phyloP scores from a whole-genome alignment of 257 asterid genomes.

The Plantago ovata region DNA sequence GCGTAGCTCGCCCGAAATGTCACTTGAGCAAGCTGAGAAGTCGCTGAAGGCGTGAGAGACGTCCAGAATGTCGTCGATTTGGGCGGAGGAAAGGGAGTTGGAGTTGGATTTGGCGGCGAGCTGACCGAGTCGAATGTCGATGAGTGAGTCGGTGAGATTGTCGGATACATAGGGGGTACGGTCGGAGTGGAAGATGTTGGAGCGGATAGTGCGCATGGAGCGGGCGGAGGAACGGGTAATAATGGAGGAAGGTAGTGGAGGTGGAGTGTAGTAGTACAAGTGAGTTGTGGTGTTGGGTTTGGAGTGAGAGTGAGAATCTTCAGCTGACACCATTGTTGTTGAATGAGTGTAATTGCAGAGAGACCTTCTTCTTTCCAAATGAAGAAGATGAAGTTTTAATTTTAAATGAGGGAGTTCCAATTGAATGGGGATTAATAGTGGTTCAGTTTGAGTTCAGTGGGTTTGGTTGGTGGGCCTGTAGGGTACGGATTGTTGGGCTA shows the following conservation, averaged over 20 bases:
- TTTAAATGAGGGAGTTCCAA: too few relatives aligned
- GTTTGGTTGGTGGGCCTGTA: too few relatives aligned
- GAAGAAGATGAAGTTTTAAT: too few relatives aligned
- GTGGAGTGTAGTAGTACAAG: slow-evolving; percentile 38
- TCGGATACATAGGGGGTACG: slow-evolving; percentile 24
- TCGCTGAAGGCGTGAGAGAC: slow-evolving; percentile 46
- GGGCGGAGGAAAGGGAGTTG: slow-evolving; percentile 14
- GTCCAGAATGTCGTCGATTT: slow-evolving; percentile 30
- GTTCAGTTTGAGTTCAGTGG: too few relatives aligned
- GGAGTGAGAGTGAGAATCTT: slow-evolving; percentile 32
- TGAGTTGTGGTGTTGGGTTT: slow-evolving; percentile 19
- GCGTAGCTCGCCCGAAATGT: slow-evolving; percentile 66
- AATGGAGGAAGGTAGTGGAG: slow-evolving; percentile 31
- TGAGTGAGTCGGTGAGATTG: slow-evolving; percentile 41
- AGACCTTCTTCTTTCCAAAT: too few relatives aligned
- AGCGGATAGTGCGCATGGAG: slow-evolving; percentile 36
- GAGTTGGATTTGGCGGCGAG: slow-evolving; percentile 33
- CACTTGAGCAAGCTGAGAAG: slow-evolving; percentile 60
- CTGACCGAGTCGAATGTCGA: slow-evolving; percentile 52
- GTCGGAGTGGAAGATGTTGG: slow-evolving; percentile 35
- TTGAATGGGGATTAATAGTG: too few relatives aligned
- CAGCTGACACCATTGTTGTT: slow-evolving; percentile 32
- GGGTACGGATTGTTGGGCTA: too few relatives aligned
- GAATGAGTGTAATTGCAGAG: not conserved
- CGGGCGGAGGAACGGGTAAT: slow-evolving; percentile 35